Percentiles rank a stretch among this genome's conserved stretches.
Evolutionary conservation across 805 yeast genomes (phyloP).

Genomic region (Yarrowia sp.): DNA sequence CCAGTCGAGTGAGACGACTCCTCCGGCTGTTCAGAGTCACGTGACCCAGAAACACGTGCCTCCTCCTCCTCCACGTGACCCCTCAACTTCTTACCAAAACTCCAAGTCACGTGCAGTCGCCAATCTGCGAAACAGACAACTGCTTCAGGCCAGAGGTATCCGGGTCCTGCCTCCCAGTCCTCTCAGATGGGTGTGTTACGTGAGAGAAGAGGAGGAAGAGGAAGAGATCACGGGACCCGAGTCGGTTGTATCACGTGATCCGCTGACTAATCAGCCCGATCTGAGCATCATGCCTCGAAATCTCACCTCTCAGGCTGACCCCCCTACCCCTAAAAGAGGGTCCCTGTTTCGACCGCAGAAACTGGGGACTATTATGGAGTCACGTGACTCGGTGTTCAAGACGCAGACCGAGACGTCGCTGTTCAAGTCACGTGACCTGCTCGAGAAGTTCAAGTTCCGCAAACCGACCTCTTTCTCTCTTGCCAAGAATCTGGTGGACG

Average conservation of each 20-base stretch:
- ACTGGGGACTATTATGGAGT: background rate
- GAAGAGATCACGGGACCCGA: too few relatives aligned
- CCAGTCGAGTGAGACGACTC: background rate
- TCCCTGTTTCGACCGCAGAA: background rate
- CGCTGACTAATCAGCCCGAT: background rate
- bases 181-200: background rate
- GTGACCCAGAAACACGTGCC: too few relatives aligned
- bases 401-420: background rate
- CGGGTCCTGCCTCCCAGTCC: conserved; percentile 7
- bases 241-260: background rate
- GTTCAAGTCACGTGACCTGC: conserved; percentile 1
- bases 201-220: background rate
- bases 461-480: background rate
- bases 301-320: too few relatives aligned
- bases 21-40: too few relatives aligned
- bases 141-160: conserved; percentile 2
- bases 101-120: conserved; percentile 13
- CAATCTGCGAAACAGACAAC: background rate
- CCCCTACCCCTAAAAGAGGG: background rate
- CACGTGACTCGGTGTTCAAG: conserved; percentile 5
- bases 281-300: background rate
- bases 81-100: background rate
- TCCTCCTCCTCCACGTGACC: background rate
- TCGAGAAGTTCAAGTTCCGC: background rate
- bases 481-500: conserved; percentile 5